Conservation (phyloP, 2,329 filamentous ascomycete species). For the Tolypocladium album region DNA sequence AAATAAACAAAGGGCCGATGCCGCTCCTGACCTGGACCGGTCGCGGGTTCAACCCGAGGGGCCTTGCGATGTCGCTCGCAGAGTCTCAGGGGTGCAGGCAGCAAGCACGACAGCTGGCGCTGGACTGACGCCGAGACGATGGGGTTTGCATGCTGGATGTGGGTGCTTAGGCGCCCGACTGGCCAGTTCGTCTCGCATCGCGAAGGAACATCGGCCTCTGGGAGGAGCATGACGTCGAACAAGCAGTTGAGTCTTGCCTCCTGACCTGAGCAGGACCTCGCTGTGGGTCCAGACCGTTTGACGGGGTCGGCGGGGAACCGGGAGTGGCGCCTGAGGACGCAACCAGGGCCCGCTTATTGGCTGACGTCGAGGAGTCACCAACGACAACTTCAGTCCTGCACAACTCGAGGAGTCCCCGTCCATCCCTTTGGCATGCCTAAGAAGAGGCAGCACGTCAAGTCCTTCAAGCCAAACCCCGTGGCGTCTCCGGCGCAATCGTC, state of each 20-base stretch:
- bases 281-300: neutral
- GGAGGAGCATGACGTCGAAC: neutral
- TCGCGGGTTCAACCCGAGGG: neutral
- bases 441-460: conserved; percentile 45
- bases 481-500: conserved; percentile 29
- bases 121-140: neutral
- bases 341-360: neutral
- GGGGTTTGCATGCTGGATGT: neutral
- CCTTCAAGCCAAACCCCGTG: conserved; percentile 48
- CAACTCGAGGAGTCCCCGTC: neutral
- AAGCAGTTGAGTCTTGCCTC: neutral
- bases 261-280: neutral
- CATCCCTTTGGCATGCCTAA: conserved; percentile 44
- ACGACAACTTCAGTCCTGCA: neutral
- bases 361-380: neutral
- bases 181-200: neutral
- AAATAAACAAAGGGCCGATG: neutral
- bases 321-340: neutral
- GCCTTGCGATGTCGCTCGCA: neutral
- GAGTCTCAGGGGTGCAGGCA: neutral
- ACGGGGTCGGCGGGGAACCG: neutral
- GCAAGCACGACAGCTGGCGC: neutral
- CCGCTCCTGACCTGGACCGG: neutral
- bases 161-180: neutral
- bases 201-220: neutral